Evolutionary conservation across 139 green algal genomes (phyloP).

Genomic region (Tetratostichococcus sp.): DNA sequence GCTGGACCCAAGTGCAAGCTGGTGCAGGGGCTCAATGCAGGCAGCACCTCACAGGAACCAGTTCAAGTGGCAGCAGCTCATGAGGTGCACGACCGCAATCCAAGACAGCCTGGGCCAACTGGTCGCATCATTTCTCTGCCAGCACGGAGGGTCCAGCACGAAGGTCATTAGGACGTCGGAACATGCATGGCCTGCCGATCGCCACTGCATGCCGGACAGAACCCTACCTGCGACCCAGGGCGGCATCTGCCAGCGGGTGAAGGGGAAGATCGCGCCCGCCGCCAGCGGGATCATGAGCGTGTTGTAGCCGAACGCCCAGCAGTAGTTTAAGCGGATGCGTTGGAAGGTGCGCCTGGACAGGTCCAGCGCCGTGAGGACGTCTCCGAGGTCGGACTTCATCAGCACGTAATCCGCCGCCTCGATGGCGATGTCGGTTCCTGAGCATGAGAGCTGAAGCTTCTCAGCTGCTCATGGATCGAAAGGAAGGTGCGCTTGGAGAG

Average conservation of each 20-base stretch:
- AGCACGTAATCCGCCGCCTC: slow-evolving; percentile 89
- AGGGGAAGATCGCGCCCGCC: slow-evolving; percentile 67
- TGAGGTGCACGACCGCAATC: too few relatives aligned
- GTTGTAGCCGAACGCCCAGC: slow-evolving; percentile 95
- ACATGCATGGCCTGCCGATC: too few relatives aligned
- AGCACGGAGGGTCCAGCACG: too few relatives aligned
- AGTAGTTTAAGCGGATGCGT: slow-evolving; percentile 89
- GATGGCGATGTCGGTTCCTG: slow-evolving; percentile 50
- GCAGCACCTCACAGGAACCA: too few relatives aligned
- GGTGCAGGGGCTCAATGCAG: too few relatives aligned
- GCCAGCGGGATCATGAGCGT: slow-evolving; percentile 79
- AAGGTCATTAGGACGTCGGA: too few relatives aligned
- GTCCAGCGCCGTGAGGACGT: slow-evolving; percentile 87
- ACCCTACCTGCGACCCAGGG: slow-evolving; percentile 81
- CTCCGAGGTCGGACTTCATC: slow-evolving; percentile 84
- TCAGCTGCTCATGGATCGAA: neutral
- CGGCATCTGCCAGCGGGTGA: slow-evolving; percentile 67
- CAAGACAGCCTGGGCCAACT: too few relatives aligned
- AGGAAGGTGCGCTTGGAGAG: too few relatives aligned
- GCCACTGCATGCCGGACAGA: too few relatives aligned
- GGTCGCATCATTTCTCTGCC: too few relatives aligned
- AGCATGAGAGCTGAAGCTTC: neutral
- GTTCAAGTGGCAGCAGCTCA: too few relatives aligned
- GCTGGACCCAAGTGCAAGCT: too few relatives aligned
- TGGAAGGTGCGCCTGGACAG: slow-evolving; percentile 76